Evolutionary conservation across 768 basidiomycete species (phyloP).

Genomic region (Lactarius trivialis): DNA sequence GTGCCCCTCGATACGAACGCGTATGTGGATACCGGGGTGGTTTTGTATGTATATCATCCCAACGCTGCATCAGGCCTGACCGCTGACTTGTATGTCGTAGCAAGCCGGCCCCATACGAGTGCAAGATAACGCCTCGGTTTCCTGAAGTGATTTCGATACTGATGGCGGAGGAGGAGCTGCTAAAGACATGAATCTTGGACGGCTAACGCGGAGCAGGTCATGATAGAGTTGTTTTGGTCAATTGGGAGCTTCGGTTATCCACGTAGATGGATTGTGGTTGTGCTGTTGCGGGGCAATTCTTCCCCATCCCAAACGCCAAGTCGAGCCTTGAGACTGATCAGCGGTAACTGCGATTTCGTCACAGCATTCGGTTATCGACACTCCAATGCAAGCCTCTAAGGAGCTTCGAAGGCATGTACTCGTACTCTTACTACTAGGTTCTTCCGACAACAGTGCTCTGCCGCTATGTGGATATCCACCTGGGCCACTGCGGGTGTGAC

Average conservation of each 20-base stretch:
- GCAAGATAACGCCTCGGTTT: conserved; percentile 22
- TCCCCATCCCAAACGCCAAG: too few relatives aligned
- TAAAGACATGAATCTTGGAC: too few relatives aligned
- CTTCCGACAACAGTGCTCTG: background rate
- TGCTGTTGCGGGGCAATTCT: background rate
- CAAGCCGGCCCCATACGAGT: conserved; percentile 18
- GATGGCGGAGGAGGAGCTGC: background rate
- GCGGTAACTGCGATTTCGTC: background rate
- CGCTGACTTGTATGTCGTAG: conserved; percentile 3
- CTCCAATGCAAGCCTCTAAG: too few relatives aligned
- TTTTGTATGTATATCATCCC: conserved; percentile 1
- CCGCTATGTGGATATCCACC: conserved; percentile 13
- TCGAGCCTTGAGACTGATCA: too few relatives aligned
- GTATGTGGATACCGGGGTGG: conserved; percentile 3
- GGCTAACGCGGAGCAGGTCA: too few relatives aligned
- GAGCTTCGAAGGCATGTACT: background rate
- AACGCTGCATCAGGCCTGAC: background rate
- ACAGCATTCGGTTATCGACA: background rate
- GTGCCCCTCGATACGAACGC: conserved; percentile 2
- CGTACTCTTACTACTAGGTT: too few relatives aligned
- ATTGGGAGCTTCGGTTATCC: too few relatives aligned
- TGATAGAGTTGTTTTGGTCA: too few relatives aligned
- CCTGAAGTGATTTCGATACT: conserved; percentile 8
- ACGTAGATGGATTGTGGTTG: too few relatives aligned
- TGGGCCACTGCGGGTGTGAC: too few relatives aligned